Base-by-base conservation (phyloP, 2,329 filamentous ascomycete species). In the Phialophora expanda region DNA sequence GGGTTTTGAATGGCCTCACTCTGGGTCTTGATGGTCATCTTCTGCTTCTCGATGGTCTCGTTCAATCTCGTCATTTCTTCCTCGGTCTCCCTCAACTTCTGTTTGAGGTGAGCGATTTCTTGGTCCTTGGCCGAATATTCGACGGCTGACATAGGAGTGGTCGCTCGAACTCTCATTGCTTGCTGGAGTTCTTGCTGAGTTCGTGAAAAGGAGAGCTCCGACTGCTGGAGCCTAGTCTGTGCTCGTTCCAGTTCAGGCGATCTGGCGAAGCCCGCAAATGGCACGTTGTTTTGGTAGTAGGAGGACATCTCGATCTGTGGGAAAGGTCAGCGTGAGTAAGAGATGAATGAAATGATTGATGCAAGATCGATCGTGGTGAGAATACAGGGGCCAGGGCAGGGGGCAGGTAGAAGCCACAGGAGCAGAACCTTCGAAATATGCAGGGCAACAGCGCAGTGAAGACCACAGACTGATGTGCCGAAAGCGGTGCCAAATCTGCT, bases 121-220 rank as follows among this genome's bases (percentile, higher is more conserved):
- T 53, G 24, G 34, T 63, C 56, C 28, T 56, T 67, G 20, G 38
- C 53, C 20, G 46, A 38, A 22, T 14, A 48, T 22, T 69, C 62
- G 20, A 51, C 56, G 17, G 48, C 55, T 17, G 67, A 67, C 67
- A 69, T 67, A n/a, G 65, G 67, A 7, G 65, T 69, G n/a, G 51
- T 62, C 7, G 67, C 62, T 44, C 67, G 59, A 12, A 51, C 46
- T 34, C 50, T 59, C 46, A 66, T 65, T 30, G 62, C 51, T 26
- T 44, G 56, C 24, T 65, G 59, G 54, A 69, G 62, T 20, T 69
- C 65, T 44, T 65, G 62, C 56, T 67, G 65, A 17, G 55, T 69
- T 50, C 57, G 50, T 9, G 65, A 62, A 53, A 61, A 60, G 17
- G 56, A 60, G 44, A 44, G 53, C 54, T 67, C 56, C 14, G 61